These are phyloP conservation scores for Gracilaria gracilis DNA, from an alignment of 23 red algal genomes.

Conservation along the genomic window DNA sequence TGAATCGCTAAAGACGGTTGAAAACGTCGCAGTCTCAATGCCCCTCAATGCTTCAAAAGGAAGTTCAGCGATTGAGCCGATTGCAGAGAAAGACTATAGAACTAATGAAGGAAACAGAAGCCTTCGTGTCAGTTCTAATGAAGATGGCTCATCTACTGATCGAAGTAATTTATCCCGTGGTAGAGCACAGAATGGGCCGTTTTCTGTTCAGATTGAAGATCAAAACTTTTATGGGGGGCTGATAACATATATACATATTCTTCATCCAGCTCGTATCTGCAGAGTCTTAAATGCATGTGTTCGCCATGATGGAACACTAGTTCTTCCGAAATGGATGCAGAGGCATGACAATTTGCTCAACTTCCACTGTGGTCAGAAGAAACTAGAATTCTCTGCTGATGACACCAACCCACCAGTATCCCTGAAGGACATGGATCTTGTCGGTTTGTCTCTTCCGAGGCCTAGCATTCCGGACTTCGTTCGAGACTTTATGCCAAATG, in stretches of 20 bases:
- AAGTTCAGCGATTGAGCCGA: background rate
- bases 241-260: constrained; percentile 59
- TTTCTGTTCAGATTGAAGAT: constrained; percentile 42
- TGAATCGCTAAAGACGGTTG: background rate
- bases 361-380: constrained; percentile 72
- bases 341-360: constrained; percentile 62
- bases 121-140: background rate
- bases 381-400: constrained; percentile 59
- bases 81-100: background rate
- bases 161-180: background rate
- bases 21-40: background rate
- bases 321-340: constrained; percentile 80
- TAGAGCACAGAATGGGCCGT: background rate
- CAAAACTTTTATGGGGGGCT: constrained; percentile 67
- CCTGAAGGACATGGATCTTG: constrained; percentile 47
- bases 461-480: constrained; percentile 72
- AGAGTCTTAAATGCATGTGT: constrained; percentile 68
- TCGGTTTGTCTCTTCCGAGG: constrained; percentile 37
- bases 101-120: background rate
- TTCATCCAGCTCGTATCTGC: constrained; percentile 65
- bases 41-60: background rate
- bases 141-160: background rate
- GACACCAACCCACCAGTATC: constrained; percentile 56
- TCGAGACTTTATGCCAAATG: constrained; percentile 60
- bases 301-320: constrained; percentile 52